Percentiles rank a stretch among this genome's conserved stretches.
These are phyloP conservation scores for Biscogniauxia mediterranea DNA, from an alignment of 2,329 filamentous ascomycete species.

Conservation along the genomic window DNA sequence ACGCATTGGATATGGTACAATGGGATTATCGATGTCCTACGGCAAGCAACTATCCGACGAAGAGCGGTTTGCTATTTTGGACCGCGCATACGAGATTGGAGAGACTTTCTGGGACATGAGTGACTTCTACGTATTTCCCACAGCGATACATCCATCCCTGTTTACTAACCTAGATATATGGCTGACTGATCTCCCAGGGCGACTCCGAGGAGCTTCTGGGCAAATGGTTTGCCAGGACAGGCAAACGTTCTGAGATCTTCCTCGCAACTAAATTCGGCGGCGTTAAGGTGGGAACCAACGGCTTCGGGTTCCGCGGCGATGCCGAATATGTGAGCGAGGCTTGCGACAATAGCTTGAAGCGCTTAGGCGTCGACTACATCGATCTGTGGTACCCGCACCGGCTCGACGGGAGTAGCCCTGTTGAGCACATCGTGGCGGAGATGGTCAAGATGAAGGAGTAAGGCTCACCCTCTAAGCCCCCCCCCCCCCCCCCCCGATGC, in stretches of 20 bases:
- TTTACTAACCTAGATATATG: neutral
- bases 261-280: slow-evolving; percentile 52
- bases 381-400: slow-evolving; percentile 47
- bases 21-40: slow-evolving; percentile 30
- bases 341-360: slow-evolving; percentile 10
- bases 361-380: slow-evolving; percentile 38
- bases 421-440: slow-evolving; percentile 47
- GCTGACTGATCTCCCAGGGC: slow-evolving; percentile 8
- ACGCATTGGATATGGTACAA: slow-evolving; percentile 43
- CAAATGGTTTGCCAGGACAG: slow-evolving; percentile 36
- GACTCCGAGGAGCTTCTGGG: slow-evolving; percentile 41
- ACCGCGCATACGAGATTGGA: slow-evolving; percentile 36
- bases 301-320: slow-evolving; percentile 19
- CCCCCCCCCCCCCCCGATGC: too few species aligned
- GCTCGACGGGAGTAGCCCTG: slow-evolving; percentile 39
- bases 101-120: slow-evolving; percentile 39
- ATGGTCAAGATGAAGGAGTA: slow-evolving; percentile 42
- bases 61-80: slow-evolving; percentile 36
- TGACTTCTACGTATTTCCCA: slow-evolving; percentile 34
- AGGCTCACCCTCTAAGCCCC: slow-evolving; percentile 10
- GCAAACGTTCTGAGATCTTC: slow-evolving; percentile 44
- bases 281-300: slow-evolving; percentile 10
- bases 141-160: neutral
- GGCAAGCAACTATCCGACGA: slow-evolving; percentile 29
- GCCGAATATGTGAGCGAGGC: slow-evolving; percentile 19